A percentile compares a stretch with the other conserved stretches of the same genome.
Conservation (phyloP, 2,329 filamentous ascomycete genomes). For the Colletotrichum lentis region DNA sequence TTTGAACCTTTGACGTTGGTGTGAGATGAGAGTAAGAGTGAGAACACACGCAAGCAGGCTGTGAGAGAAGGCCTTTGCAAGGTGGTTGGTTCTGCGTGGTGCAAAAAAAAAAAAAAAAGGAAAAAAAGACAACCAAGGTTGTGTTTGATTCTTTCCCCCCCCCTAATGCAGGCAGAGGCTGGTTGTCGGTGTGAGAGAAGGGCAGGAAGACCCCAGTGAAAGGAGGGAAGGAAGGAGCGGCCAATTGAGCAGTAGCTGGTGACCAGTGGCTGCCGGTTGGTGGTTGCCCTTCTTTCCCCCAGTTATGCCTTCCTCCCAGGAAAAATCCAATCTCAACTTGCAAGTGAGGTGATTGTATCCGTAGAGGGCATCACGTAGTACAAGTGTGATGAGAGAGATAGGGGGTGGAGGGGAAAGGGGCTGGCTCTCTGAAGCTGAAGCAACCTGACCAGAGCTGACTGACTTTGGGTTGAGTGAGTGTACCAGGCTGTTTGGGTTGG, state of each 20-base stretch:
- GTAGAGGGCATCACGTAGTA: conserved; percentile 34
- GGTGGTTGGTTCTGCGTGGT: conserved; percentile 1
- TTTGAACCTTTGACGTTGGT: not conserved
- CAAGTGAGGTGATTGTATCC: not conserved
- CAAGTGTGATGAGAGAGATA: not conserved
- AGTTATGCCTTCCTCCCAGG: conserved; percentile 18
- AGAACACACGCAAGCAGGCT: not conserved
- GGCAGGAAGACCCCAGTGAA: conserved; percentile 9
- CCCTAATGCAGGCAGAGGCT: not conserved
- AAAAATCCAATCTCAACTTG: conserved; percentile 16
- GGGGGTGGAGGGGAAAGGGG: not conserved
- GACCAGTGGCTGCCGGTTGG: not conserved
- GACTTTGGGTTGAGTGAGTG: not conserved
- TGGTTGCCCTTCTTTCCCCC: not conserved
- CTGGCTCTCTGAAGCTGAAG: conserved; percentile 5
- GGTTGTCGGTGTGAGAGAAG: conserved; percentile 12
- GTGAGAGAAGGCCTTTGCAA: not conserved
- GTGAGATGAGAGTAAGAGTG: conserved; percentile 10
- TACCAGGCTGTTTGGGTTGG: not conserved
- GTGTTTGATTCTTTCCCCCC: conserved; percentile 9
- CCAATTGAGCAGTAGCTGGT: conserved; percentile 22
- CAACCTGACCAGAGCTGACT: not conserved
- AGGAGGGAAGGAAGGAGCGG: conserved; percentile 11
- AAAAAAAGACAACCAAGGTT: not conserved
- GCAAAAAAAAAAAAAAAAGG: conserved; percentile 15